Evolutionary conservation across 2,329 filamentous ascomycete genomes (phyloP).

Genomic region (Hypoxylon sp.): DNA sequence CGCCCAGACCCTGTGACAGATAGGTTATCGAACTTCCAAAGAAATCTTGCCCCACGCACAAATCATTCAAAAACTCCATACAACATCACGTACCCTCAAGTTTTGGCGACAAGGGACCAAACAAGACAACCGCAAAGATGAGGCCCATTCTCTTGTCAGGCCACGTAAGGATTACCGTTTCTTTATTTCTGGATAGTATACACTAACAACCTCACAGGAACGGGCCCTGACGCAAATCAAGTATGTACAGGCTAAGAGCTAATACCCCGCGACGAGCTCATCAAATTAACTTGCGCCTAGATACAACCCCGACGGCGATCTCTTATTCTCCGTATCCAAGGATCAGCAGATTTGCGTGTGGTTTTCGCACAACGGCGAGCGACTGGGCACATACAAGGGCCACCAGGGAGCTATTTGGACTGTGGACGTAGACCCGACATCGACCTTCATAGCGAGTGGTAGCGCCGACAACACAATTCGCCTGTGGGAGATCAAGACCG

Average conservation of each 20-base stretch:
- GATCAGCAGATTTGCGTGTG: slow-evolving; percentile 97
- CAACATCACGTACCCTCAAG: slow-evolving; percentile 44
- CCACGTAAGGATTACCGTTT: slow-evolving; percentile 69
- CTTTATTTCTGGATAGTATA: neutral
- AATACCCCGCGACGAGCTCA: slow-evolving; percentile 32
- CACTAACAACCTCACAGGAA: slow-evolving; percentile 67
- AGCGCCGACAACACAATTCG: slow-evolving; percentile 98
- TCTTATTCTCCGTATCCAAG: slow-evolving; percentile 95
- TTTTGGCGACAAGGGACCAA: slow-evolving; percentile 39
- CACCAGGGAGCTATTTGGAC: slow-evolving; percentile 99
- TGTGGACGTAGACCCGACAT: slow-evolving; percentile 94
- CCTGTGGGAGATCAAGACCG: slow-evolving; percentile 95
- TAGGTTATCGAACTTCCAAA: slow-evolving; percentile 38
- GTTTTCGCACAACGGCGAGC: slow-evolving; percentile 98
- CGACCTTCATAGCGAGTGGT: slow-evolving; percentile 91
- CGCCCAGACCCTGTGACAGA: too few species aligned
- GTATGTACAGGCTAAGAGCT: slow-evolving; percentile 60
- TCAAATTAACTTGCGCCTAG: slow-evolving; percentile 57
- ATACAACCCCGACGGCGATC: slow-evolving; percentile 94
- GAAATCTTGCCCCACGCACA: slow-evolving; percentile 46
- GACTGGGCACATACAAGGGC: slow-evolving; percentile 94
- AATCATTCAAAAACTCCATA: slow-evolving; percentile 52
- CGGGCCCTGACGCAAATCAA: slow-evolving; percentile 95
- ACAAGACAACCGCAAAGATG: slow-evolving; percentile 72
- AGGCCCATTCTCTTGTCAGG: slow-evolving; percentile 95